Evolutionary conservation across 2,329 filamentous ascomycete genomes (phyloP).

Genomic region (Scytalidium sp.): DNA sequence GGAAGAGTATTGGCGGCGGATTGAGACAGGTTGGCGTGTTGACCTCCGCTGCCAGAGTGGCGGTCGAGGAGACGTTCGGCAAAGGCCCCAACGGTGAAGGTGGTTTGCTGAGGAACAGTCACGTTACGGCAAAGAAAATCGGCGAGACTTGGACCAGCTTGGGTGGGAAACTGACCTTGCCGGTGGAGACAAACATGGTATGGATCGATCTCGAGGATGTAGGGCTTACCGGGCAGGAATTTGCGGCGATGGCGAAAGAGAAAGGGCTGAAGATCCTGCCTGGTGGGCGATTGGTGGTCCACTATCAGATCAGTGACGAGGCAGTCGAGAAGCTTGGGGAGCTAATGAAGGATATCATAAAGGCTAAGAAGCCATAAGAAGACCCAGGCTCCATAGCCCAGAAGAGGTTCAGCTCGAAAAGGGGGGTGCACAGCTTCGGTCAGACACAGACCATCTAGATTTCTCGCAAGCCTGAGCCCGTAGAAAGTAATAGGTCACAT

Average conservation of each 20-base stretch:
- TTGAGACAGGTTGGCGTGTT: constrained; percentile 74
- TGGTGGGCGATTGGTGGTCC: constrained; percentile 61
- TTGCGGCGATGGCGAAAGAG: constrained; percentile 51
- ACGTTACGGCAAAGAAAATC: constrained; percentile 60
- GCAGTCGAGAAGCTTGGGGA: constrained; percentile 47
- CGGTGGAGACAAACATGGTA: constrained; percentile 73
- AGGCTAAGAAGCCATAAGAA: constrained; percentile 11
- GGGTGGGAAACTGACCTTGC: constrained; percentile 57
- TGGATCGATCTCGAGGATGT: constrained; percentile 63
- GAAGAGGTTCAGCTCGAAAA: too few species aligned
- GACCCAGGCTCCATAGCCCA: too few species aligned
- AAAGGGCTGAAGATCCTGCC: constrained; percentile 51
- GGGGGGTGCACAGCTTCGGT: too few species aligned
- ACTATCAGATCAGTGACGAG: constrained; percentile 67
- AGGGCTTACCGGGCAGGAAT: constrained; percentile 48
- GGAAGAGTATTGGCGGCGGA: constrained; percentile 79
- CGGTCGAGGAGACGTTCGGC: constrained; percentile 76
- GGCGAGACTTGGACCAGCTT: constrained; percentile 57
- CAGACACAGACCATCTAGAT: too few species aligned
- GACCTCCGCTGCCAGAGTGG: constrained; percentile 71
- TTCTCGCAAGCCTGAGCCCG: too few species aligned
- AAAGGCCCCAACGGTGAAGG: constrained; percentile 52
- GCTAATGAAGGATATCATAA: constrained; percentile 37
- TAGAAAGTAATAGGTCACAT: too few species aligned
- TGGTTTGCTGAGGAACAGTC: constrained; percentile 58